Evolutionary conservation across 768 basidiomycete genomes (phyloP).

Genomic region (Piloderma croceum): DNA sequence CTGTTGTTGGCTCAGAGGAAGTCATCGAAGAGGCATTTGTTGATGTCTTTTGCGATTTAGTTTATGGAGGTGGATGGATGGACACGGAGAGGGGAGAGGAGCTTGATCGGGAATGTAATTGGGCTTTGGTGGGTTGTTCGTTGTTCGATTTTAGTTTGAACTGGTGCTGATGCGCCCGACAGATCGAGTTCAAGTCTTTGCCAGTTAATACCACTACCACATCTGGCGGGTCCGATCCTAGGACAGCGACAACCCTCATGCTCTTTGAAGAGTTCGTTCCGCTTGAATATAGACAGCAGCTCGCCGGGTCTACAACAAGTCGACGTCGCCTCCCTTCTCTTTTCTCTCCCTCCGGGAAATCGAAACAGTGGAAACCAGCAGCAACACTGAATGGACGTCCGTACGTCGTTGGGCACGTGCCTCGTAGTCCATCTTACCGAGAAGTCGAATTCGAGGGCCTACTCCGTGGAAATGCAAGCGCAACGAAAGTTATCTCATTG

Average conservation of each 20-base stretch:
- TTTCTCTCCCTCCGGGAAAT: constrained; percentile 48
- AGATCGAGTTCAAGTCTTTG: constrained; percentile 87
- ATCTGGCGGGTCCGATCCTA: constrained; percentile 46
- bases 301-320: constrained; percentile 45
- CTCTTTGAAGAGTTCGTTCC: constrained; percentile 95
- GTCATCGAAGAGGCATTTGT: constrained; percentile 88
- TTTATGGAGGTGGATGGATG: constrained; percentile 84
- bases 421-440: constrained; percentile 46
- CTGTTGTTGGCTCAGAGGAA: constrained; percentile 70
- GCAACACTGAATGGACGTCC: constrained; percentile 75
- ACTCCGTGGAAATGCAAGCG: constrained; percentile 46
- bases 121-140: constrained; percentile 69
- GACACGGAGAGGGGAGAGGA: constrained; percentile 69
- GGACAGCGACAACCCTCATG: constrained; percentile 66
- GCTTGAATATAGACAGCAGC: constrained; percentile 73
- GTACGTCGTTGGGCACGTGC: constrained; percentile 57
- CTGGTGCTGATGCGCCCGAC: constrained; percentile 1
- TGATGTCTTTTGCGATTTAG: constrained; percentile 77
- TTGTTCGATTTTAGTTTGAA: constrained; percentile 2
- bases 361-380: constrained; percentile 73
- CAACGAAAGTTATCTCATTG: constrained; percentile 33
- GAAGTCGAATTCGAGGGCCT: constrained; percentile 81
- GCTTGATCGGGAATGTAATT: constrained; percentile 82
- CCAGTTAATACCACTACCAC: constrained; percentile 33
- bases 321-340: constrained; percentile 66